These are phyloP conservation scores for Scutellaria barbata DNA, from an alignment of 257 asterid species.

Conservation along the genomic window DNA sequence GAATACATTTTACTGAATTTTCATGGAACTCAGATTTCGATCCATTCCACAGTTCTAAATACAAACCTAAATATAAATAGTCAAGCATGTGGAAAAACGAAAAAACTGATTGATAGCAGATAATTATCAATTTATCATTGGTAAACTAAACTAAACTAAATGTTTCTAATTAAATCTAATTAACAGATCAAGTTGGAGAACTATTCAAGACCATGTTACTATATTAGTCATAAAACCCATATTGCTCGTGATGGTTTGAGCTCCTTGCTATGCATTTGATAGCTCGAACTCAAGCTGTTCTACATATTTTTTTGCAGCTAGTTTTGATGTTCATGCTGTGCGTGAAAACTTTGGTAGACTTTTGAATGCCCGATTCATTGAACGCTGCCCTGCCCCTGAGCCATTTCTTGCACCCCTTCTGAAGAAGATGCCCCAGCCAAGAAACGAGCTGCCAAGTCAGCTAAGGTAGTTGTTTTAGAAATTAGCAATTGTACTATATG, in stretches of 20 bases:
- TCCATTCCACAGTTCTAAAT: not conserved
- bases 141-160: not conserved
- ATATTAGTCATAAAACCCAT: not conserved
- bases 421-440: slow-evolving; percentile 44
- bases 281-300: not conserved
- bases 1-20: no score
- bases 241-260: not conserved
- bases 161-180: not conserved
- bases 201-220: not conserved
- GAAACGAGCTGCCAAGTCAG: slow-evolving; percentile 31
- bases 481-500: not conserved
- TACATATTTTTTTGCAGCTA: slow-evolving; percentile 48
- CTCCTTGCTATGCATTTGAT: slow-evolving; percentile 5
- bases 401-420: slow-evolving; percentile 66
- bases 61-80: not conserved
- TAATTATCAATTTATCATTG: not conserved
- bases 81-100: not conserved
- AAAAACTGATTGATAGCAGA: not conserved
- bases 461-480: slow-evolving; percentile 26
- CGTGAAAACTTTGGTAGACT: slow-evolving; percentile 63
- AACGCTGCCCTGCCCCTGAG: slow-evolving; percentile 89
- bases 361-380: slow-evolving; percentile 70
- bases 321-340: slow-evolving; percentile 45
- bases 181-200: not conserved
- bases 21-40: no score